phyloP scores from a whole-genome alignment of 1,284 basidiomycete species.

The Heterobasidion parviporum region DNA sequence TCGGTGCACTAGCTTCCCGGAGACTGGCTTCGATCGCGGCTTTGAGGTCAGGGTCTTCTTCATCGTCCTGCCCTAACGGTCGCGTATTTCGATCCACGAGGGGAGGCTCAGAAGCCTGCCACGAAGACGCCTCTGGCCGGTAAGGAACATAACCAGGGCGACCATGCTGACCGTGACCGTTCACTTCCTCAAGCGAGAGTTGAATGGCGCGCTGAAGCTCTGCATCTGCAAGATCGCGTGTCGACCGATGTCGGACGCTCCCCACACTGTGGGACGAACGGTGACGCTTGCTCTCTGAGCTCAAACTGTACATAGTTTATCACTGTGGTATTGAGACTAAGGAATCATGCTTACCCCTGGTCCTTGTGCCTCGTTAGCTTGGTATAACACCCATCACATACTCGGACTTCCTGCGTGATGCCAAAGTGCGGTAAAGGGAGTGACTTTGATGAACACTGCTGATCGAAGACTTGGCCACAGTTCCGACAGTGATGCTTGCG shows the following conservation, averaged over 20 bases:
- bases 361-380: conserved; percentile 63
- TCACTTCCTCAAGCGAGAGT: conserved; percentile 79
- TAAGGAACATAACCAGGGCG: conserved; percentile 64
- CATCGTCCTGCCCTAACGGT: conserved; percentile 41
- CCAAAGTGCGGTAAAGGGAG: conserved; percentile 91
- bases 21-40: conserved; percentile 96
- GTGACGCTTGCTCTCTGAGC: conserved; percentile 20
- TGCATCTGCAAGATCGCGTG: conserved; percentile 70
- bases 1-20: conserved; percentile 74
- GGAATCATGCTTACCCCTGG: conserved; percentile 30
- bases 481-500: conserved; percentile 98
- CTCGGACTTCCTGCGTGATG: conserved; percentile 87
- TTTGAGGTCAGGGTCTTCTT: conserved; percentile 86
- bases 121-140: conserved; percentile 34
- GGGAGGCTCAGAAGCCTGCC: conserved; percentile 69
- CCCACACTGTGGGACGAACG: conserved; percentile 43
- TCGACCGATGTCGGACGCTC: conserved; percentile 40
- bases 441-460: conserved; percentile 83
- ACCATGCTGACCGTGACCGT: conserved; percentile 33
- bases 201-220: conserved; percentile 94
- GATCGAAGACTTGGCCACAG: conserved; percentile 96
- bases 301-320: neutral
- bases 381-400: conserved; percentile 86
- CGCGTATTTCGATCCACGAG: conserved; percentile 46
- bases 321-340: neutral